These are phyloP conservation scores for Aspergillus cavernicola DNA, from an alignment of 495 filamentous ascomycete species.

Conservation along the genomic window DNA sequence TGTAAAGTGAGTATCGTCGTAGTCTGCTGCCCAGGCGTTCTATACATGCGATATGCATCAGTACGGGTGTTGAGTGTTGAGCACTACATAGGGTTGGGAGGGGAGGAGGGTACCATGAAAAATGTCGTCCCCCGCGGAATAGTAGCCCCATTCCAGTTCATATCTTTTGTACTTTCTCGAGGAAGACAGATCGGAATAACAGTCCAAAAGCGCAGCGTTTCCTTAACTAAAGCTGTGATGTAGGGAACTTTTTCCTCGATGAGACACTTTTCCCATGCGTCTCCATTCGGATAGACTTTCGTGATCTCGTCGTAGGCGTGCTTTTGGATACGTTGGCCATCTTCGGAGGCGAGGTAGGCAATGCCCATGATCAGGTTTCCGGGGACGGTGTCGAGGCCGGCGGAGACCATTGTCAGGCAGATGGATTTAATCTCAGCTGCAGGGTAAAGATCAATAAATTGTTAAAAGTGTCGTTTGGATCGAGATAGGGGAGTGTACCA, in stretches of 20 bases:
- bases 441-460: too few species aligned
- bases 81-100: background rate
- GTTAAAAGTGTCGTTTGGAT: too few species aligned
- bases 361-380: constrained; percentile 69
- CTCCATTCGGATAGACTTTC: constrained; percentile 58
- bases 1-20: constrained; percentile 63
- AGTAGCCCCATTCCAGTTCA: constrained; percentile 53
- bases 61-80: background rate
- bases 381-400: constrained; percentile 65
- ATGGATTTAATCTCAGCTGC: constrained; percentile 67
- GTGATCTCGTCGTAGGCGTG: constrained; percentile 62
- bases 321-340: constrained; percentile 61
- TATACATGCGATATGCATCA: constrained; percentile 23
- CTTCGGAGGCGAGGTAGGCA: constrained; percentile 60
- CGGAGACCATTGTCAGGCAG: constrained; percentile 72
- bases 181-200: constrained; percentile 73
- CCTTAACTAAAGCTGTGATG: constrained; percentile 65
- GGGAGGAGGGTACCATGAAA: constrained; percentile 49
- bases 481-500: constrained; percentile 30
- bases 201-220: constrained; percentile 66
- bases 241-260: constrained; percentile 69
- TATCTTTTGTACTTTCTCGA: constrained; percentile 59
- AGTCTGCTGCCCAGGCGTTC: constrained; percentile 69
- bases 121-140: constrained; percentile 65
- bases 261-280: constrained; percentile 63